Percentiles rank a stretch among this genome's conserved stretches.
These are phyloP conservation scores for Solanum raphanifolium DNA, from an alignment of 257 asterid species.

Conservation along the genomic window DNA sequence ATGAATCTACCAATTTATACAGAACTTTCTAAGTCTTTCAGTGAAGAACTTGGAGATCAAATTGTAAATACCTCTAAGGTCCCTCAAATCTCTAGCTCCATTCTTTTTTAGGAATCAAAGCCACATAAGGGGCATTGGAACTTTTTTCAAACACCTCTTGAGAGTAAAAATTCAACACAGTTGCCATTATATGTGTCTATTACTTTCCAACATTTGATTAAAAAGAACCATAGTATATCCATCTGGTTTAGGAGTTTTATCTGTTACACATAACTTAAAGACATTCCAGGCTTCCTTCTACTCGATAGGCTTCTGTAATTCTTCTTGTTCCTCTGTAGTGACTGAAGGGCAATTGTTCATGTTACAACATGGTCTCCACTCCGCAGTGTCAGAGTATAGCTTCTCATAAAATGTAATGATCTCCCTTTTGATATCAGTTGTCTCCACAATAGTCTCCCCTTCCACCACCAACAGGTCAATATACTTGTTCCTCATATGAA, in stretches of 20 bases:
- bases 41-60: too few relatives aligned
- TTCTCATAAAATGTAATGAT: background rate
- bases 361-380: background rate
- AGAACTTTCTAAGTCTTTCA: too few relatives aligned
- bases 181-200: background rate
- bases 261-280: background rate
- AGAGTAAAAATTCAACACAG: background rate
- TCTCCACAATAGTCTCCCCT: background rate
- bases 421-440: background rate
- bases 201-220: background rate
- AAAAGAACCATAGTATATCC: background rate
- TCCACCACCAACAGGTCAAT: background rate
- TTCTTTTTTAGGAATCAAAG: too few relatives aligned
- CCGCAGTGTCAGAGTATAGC: background rate
- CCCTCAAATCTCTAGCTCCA: too few relatives aligned
- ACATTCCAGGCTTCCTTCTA: background rate
- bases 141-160: background rate
- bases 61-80: too few relatives aligned
- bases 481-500: background rate
- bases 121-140: too few relatives aligned
- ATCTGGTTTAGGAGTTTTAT: background rate
- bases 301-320: background rate
- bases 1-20: too few relatives aligned
- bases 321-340: background rate
- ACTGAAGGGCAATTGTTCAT: background rate